phyloP scores from a whole-genome alignment of 2,329 filamentous ascomycete genomes.

The Cladosporium sp. region DNA sequence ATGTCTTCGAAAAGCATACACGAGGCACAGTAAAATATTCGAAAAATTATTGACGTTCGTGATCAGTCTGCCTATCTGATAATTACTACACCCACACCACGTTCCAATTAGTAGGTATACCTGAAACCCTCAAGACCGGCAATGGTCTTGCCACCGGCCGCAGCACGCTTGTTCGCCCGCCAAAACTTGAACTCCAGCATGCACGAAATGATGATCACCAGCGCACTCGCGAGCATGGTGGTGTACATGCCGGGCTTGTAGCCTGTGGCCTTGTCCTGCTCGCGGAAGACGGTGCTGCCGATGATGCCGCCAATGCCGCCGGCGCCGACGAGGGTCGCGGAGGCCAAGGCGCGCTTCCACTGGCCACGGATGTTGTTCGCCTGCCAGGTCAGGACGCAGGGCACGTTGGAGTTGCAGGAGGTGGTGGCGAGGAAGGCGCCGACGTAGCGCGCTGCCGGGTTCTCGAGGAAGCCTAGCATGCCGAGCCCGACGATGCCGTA shows the following conservation, averaged over 20 bases:
- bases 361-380: conserved; percentile 84
- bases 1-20: no score
- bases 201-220: conserved; percentile 26
- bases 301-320: conserved; percentile 72
- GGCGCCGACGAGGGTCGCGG: conserved; percentile 67
- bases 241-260: conserved; percentile 31
- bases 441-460: conserved; percentile 27
- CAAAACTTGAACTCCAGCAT: conserved; percentile 28
- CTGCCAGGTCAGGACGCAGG: conserved; percentile 69
- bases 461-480: conserved; percentile 28
- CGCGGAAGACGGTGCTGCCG: conserved; percentile 29
- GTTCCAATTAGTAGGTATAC: conserved; percentile 21
- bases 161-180: conserved; percentile 31
- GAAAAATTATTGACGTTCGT: no score
- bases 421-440: conserved; percentile 33
- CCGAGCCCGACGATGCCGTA: conserved; percentile 29
- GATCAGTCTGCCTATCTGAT: no score
- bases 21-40: no score
- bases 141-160: conserved; percentile 30
- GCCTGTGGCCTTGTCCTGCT: conserved; percentile 25
- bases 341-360: conserved; percentile 79
- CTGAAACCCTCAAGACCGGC: conserved; percentile 31
- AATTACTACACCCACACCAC: neutral
- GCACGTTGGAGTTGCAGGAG: conserved; percentile 54
- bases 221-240: conserved; percentile 23